Evolutionary conservation across 305 asterid species (phyloP), one percentile per base, ranked within the genome.

Genomic region (Caryopteris hybrid): DNA sequence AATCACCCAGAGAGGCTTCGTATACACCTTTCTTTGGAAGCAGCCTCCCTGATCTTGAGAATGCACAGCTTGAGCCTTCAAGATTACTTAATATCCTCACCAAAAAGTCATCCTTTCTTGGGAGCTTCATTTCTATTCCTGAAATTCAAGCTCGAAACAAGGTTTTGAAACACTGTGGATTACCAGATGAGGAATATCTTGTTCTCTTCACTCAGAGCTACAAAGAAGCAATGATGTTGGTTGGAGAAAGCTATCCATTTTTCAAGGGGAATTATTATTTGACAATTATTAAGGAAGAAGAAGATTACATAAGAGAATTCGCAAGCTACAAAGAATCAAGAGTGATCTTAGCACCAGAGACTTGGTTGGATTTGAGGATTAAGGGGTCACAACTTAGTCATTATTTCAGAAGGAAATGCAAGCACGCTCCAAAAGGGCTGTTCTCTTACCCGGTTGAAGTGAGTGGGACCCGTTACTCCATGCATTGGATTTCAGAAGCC

Each of bases 401-500:
- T 34, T 85, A 85, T 48, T 88, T 88, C 72, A 77, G 95, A 61
- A 80, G 90, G 75, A 88, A 88, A 72, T 80, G 90, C 51, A 88
- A 88, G 79, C 85, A 77, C 55, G 72, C 77, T 9, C 92, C 90
- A 0, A 88, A 84, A 61, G 92, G 95, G 39, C 72, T 88, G 10
- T 85, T 85, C 33, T 80, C 87, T 27, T 88, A 84, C 59, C 85
- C 88, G 1, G 84, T 80, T 5, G 87, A 82, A 42, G 81, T 79
- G 36, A 80, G 77, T 6, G 88, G 87, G 71, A 76, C 79, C 27
- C 64, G 82, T 11, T 76, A 85, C 57, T 84, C 90, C 1, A 79
- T 84, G 95, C 95, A 88, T 68, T 88, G 95, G 95, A 80, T 88
- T 31, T 88, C 92, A 1, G 95, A 88, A 73, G 92, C 92, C 8